Base-by-base conservation (phyloP, 768 basidiomycete species). In the Mrakia blollopis region DNA sequence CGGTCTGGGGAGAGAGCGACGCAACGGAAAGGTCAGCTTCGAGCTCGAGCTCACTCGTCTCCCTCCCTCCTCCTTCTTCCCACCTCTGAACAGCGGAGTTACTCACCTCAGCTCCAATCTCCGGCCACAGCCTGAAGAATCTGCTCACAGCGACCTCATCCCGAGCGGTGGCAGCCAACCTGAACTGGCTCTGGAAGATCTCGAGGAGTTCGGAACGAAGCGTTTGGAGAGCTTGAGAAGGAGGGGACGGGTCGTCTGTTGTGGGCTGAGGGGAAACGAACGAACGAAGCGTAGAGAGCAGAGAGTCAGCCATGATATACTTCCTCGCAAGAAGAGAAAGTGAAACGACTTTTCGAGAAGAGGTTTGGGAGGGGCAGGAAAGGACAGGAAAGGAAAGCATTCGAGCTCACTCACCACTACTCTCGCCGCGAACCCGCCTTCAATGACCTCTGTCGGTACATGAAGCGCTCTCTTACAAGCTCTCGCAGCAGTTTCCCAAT, bases 71-170 rank as follows among this genome's bases (percentile, higher is more conserved):
- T 44, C 44, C 11, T 13, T 44, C 44, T 11, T 44, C 10, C 10
- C 44, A 41, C 39, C 39, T 6, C 39, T 6, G 44, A 4, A 14
- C 44, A 9, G 30, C 44, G n/a, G 5, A 14, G 47, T 23, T 0
- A 79, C 78, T 23, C 35, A 80, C 80, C 69, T 98, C 94, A 88
- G 93, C 97, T 9, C 93, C 94, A 72, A 99, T 94, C 4, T 90
- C 90, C 6, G 97, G 97, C 83, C 98, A 99, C 3, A 99, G 86
- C 83, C 98, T 94, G 87, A 99, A 99, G 85, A 92, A 98, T 18
- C 97, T 89, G 80, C 90, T 94, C 2, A 92, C 94, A 0, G 90
- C 90, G 21, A 90, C 90, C 35, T 94, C 91, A 84, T 98, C 93
- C 37, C 92, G 88, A 21, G 89, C 87, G 30, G 86, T 86, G 7